Percentiles rank a stretch among this genome's conserved stretches.
Conservation (phyloP, 768 basidiomycete genomes). For the Suillus brevipes region DNA sequence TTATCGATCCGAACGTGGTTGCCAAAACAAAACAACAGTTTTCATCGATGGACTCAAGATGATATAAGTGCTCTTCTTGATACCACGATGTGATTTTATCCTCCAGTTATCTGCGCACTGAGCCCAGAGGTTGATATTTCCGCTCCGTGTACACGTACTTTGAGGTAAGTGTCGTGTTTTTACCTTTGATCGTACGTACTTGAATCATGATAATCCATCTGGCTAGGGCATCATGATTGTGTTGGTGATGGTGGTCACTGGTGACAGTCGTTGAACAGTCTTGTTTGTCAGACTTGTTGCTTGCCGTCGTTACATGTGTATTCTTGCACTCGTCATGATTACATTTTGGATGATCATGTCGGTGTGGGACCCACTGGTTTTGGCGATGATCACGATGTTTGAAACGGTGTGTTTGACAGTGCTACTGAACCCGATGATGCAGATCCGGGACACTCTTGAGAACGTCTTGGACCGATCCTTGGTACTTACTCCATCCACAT, state of each 20-base stretch:
- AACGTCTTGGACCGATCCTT: neutral
- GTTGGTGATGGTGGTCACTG: neutral
- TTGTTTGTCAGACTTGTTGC: constrained; percentile 2
- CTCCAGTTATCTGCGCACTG: constrained; percentile 1
- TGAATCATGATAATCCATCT: neutral
- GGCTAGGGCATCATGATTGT: neutral
- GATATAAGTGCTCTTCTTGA: neutral
- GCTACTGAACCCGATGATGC: neutral
- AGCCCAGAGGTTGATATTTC: neutral
- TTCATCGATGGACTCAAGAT: constrained; percentile 1
- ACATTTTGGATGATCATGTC: neutral
- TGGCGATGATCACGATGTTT: neutral
- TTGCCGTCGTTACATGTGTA: constrained; percentile 6
- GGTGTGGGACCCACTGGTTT: neutral
- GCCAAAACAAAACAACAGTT: neutral
- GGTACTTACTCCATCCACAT: neutral
- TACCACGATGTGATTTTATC: constrained; percentile 5
- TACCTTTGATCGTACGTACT: constrained; percentile 2
- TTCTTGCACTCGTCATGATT: constrained; percentile 2
- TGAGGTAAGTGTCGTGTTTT: constrained; percentile 16
- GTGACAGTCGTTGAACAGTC: neutral
- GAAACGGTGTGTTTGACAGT: neutral
- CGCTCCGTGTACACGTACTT: neutral
- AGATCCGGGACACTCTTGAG: neutral
- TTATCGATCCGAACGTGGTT: constrained; percentile 12